These are phyloP conservation scores for Malassezia slooffiae DNA, from an alignment of 1,284 basidiomycete species.

Conservation along the genomic window DNA sequence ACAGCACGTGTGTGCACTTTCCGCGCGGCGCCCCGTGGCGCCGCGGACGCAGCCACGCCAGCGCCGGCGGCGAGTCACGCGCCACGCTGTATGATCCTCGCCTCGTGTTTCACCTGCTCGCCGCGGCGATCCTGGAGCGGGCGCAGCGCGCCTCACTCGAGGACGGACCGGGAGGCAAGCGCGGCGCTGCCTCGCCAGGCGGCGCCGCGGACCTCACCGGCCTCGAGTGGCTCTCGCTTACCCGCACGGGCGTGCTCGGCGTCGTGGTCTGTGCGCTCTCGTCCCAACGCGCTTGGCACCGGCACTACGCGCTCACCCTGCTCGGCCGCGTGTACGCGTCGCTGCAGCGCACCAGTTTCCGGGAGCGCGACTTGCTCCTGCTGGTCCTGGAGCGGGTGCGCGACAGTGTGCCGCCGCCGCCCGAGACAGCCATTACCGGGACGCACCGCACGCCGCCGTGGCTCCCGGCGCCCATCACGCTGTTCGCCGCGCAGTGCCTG, in stretches of 20 bases:
- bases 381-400: slow-evolving; percentile 62
- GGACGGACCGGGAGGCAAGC: too few relatives aligned
- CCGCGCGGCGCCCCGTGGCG: slow-evolving; percentile 49
- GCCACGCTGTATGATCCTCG: slow-evolving; percentile 61
- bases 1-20: slow-evolving; percentile 64
- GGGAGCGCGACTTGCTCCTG: slow-evolving; percentile 66
- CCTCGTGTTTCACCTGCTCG: slow-evolving; percentile 62
- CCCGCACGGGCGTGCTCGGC: slow-evolving; percentile 67
- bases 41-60: slow-evolving; percentile 6
- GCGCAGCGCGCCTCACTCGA: background rate
- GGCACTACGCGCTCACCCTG: slow-evolving; percentile 50
- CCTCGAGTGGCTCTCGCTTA: slow-evolving; percentile 70
- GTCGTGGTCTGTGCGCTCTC: slow-evolving; percentile 65
- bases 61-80: slow-evolving; percentile 4
- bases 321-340: slow-evolving; percentile 49
- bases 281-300: slow-evolving; percentile 56
- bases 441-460: slow-evolving; percentile 39
- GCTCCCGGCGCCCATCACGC: slow-evolving; percentile 63
- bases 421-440: slow-evolving; percentile 25
- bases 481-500: slow-evolving; percentile 69
- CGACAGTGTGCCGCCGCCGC: slow-evolving; percentile 15
- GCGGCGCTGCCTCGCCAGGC: too few relatives aligned
- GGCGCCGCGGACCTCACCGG: slow-evolving; percentile 52
- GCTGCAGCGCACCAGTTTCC: slow-evolving; percentile 57
- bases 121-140: slow-evolving; percentile 56